Conservation (phyloP, 1,284 basidiomycete genomes). For the Microbotryomycetes sp. region DNA sequence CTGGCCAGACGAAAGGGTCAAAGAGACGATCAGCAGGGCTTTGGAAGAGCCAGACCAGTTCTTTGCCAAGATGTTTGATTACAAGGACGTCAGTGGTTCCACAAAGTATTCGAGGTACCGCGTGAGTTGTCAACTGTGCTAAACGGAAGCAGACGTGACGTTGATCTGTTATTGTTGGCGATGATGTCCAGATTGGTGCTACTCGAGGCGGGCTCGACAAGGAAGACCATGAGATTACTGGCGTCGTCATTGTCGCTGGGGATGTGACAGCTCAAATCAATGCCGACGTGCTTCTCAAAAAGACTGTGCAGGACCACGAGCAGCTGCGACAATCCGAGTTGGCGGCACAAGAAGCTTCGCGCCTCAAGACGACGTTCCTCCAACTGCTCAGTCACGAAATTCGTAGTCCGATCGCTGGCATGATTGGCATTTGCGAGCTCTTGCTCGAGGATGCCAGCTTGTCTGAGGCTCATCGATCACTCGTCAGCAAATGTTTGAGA, state of each 20-base stretch:
- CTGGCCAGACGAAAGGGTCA: neutral
- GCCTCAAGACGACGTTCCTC: conserved; percentile 41
- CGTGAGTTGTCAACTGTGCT: too few relatives aligned
- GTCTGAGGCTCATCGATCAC: conserved; percentile 6
- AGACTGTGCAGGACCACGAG: conserved; percentile 37
- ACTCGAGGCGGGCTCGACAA: conserved; percentile 3
- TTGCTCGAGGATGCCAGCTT: conserved; percentile 25
- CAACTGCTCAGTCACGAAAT: conserved; percentile 27
- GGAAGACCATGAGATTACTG: conserved; percentile 31
- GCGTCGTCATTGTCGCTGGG: conserved; percentile 41
- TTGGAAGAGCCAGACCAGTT: neutral
- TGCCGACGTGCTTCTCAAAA: conserved; percentile 37
- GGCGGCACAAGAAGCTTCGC: conserved; percentile 41
- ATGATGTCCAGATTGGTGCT: neutral
- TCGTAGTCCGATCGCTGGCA: conserved; percentile 21
- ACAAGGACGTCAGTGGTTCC: too few relatives aligned
- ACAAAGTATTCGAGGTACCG: too few relatives aligned
- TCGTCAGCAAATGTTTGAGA: conserved; percentile 25
- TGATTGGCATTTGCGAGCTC: conserved; percentile 32
- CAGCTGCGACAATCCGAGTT: conserved; percentile 39
- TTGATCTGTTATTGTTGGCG: too few relatives aligned
- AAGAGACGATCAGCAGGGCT: neutral
- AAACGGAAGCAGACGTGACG: too few relatives aligned
- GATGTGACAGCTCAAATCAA: conserved; percentile 40
- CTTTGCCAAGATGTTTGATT: neutral